These are phyloP conservation scores for Colletotrichum lentis DNA, from an alignment of 2,329 filamentous ascomycete species.

Conservation along the genomic window DNA sequence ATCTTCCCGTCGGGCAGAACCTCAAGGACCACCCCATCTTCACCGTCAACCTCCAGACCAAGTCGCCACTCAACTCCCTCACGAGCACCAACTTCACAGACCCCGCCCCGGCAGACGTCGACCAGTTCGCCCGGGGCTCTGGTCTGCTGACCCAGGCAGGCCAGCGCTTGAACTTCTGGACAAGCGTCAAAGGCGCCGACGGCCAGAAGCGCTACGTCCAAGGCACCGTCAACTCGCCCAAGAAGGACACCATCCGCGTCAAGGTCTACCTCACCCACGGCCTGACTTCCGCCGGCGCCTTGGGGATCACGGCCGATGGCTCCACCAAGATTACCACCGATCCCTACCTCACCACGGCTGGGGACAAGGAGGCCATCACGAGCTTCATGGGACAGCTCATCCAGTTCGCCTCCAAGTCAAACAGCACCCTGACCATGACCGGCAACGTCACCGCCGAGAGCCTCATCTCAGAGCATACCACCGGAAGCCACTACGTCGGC, in stretches of 20 bases:
- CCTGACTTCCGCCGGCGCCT: constrained; percentile 56
- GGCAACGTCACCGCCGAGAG: constrained; percentile 41
- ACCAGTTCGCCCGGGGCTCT: constrained; percentile 47
- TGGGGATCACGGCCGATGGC: constrained; percentile 53
- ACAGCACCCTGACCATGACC: constrained; percentile 40
- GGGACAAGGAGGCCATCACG: constrained; percentile 44
- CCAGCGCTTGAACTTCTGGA: constrained; percentile 59
- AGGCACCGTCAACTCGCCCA: constrained; percentile 56
- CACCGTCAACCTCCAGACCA: constrained; percentile 45
- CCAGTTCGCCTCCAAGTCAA: constrained; percentile 41
- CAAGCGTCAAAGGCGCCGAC: constrained; percentile 51
- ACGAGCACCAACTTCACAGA: constrained; percentile 26
- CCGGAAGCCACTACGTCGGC: constrained; percentile 49
- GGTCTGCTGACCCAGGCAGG: constrained; percentile 56
- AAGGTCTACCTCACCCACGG: constrained; percentile 62
- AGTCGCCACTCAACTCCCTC: constrained; percentile 38
- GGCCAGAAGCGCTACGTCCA: constrained; percentile 52
- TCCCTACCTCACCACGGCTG: constrained; percentile 46
- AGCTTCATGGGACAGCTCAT: constrained; percentile 44
- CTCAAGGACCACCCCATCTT: constrained; percentile 49
- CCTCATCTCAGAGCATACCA: constrained; percentile 41
- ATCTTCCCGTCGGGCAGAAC: constrained; percentile 54
- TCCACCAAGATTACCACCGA: constrained; percentile 53
- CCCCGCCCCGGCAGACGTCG: constrained; percentile 44
- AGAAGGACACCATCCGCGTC: constrained; percentile 53